A percentile compares a stretch with the other conserved stretches of the same genome.
Evolutionary conservation across 2,329 filamentous ascomycete species (phyloP).

Genomic region (Fusarium sp.): DNA sequence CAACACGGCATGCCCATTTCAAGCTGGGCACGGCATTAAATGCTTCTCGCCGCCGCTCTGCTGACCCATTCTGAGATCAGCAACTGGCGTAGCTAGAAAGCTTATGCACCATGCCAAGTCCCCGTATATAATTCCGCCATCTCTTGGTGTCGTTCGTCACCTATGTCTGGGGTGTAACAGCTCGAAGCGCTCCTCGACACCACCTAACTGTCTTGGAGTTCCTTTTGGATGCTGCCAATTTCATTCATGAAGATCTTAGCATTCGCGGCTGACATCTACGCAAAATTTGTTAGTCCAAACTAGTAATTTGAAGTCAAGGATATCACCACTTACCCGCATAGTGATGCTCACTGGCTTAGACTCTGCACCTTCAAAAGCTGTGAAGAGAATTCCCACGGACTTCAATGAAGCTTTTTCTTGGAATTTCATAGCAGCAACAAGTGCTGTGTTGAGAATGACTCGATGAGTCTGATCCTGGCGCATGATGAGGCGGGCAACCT

Average conservation of each 20-base stretch:
- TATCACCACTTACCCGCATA: constrained; percentile 64
- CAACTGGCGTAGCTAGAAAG: constrained; percentile 16
- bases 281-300: constrained; percentile 11
- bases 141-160: constrained; percentile 15
- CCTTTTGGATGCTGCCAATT: constrained; percentile 61
- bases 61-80: constrained; percentile 12
- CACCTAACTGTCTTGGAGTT: constrained; percentile 57
- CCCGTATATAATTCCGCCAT: constrained; percentile 15
- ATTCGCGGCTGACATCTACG: constrained; percentile 64
- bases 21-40: constrained; percentile 31
- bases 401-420: constrained; percentile 80
- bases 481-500: constrained; percentile 82
- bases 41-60: constrained; percentile 27
- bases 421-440: constrained; percentile 83
- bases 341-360: constrained; percentile 68
- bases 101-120: constrained; percentile 22
- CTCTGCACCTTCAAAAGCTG: constrained; percentile 68
- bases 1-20: constrained; percentile 36
- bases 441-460: constrained; percentile 85
- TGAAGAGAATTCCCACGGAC: constrained; percentile 74
- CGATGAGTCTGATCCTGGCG: constrained; percentile 89
- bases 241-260: constrained; percentile 64
- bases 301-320: neutral
- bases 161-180: constrained; percentile 23
- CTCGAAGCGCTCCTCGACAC: constrained; percentile 14